Evolutionary conservation across 352 stramenopile genomes (phyloP), one percentile per base, ranked within the genome.

Genomic region (Phytophthora ohioensis): DNA sequence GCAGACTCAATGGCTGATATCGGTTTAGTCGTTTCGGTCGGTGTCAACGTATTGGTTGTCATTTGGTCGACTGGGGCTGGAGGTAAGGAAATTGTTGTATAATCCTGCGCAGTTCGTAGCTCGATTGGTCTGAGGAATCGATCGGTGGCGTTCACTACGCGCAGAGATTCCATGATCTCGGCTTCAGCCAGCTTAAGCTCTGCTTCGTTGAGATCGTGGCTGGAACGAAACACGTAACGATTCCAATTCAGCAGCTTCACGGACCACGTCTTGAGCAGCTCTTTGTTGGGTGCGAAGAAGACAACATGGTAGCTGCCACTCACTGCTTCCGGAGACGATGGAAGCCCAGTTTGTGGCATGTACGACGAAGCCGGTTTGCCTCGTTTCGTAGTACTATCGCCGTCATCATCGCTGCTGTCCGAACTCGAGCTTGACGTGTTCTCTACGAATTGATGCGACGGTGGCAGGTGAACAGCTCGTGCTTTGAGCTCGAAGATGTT

Each of bases 221-320:
- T 6, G 57, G 57, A 38, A 34, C 71, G 45, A 46, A 93, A 93
- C 5, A 93, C 83, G 55, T 82, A 86, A 11, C 85, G 78, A 60
- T 90, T 91, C 85, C 85, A 93, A 48, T 93, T 93, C 11, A 91
- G 57, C 30, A 93, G 35, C 62, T 83, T 88, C 0, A 64, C 47
- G 10, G 80, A 68, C 85, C 85, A 93, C 21, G 63, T 64, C 13
- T 90, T 77, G 31, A 89, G 71, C 5, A 88, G 69, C 8, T 79
- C 55, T 58, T 80, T 83, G 49, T 76, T 76, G n/a, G 78, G 69
- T 5, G 85, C 76, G 31, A 91, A 91, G 42, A 91, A 72, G 1
- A 90, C 64, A 1, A 87, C 64, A 15, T 82, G 76, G 34, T 70
- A 71, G 41, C 64, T 69, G 11, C 62, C 60, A 17, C 34, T 60